Conservation (phyloP, 768 basidiomycete genomes). For the Xanthoconium stramineum region DNA sequence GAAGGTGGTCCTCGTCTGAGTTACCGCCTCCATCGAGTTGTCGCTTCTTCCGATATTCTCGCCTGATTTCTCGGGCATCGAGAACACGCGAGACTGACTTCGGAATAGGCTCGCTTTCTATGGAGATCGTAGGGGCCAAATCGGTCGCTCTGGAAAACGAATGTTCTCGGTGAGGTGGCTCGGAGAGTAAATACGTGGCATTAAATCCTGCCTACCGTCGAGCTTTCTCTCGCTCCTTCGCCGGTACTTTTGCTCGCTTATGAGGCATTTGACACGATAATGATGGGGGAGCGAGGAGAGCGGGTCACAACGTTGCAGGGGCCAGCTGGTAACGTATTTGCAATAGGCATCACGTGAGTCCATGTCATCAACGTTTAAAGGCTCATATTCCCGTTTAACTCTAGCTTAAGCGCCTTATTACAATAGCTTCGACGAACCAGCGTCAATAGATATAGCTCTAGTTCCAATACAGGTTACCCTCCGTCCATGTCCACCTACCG, state of each 20-base stretch:
- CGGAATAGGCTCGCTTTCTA: slow-evolving; percentile 60
- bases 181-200: neutral
- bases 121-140: slow-evolving; percentile 43
- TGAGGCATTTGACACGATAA: slow-evolving; percentile 53
- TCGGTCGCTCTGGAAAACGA: slow-evolving; percentile 43
- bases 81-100: slow-evolving; percentile 66
- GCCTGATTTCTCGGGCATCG: slow-evolving; percentile 57
- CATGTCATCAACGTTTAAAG: neutral
- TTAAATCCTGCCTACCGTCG: slow-evolving; percentile 37
- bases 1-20: slow-evolving; percentile 25
- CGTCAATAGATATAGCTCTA: slow-evolving; percentile 8
- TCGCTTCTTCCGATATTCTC: slow-evolving; percentile 50
- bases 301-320: slow-evolving; percentile 12
- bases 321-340: neutral
- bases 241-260: slow-evolving; percentile 56
- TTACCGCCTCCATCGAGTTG: slow-evolving; percentile 24
- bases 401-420: neutral
- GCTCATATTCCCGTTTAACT: slow-evolving; percentile 7
- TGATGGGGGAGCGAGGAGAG: slow-evolving; percentile 9
- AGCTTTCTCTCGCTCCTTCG: slow-evolving; percentile 41
- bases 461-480: slow-evolving; percentile 43
- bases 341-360: slow-evolving; percentile 18
- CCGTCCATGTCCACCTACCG: slow-evolving; percentile 44
- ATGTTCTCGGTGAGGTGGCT: neutral
- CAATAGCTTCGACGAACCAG: slow-evolving; percentile 4